Evolutionary conservation across 2,329 filamentous ascomycete species (phyloP).

Genomic region (Colletotrichum sp.): DNA sequence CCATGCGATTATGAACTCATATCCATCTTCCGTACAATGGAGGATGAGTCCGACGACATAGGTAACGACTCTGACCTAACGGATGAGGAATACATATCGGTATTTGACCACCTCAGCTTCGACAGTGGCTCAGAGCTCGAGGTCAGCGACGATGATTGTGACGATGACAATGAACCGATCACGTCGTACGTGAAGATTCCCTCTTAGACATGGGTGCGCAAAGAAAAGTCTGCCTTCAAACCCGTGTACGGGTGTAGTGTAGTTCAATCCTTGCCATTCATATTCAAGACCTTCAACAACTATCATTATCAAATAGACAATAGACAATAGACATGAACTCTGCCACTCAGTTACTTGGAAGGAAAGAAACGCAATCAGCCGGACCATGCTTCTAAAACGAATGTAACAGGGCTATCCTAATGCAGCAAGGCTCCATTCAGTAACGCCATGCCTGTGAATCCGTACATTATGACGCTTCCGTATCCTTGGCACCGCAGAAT

Average conservation of each 20-base stretch:
- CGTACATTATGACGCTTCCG: not conserved
- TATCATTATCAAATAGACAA: not conserved
- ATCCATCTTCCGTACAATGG: rapidly evolving
- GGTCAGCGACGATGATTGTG: not conserved
- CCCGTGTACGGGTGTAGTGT: not conserved
- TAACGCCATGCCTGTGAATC: not conserved
- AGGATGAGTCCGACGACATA: not conserved
- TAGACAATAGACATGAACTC: too few relatives aligned
- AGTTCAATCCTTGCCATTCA: not conserved
- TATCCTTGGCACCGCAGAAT: not conserved
- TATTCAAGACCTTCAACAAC: not conserved
- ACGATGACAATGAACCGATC: too few relatives aligned
- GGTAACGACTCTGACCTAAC: not conserved
- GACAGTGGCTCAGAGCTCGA: not conserved
- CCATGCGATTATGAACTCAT: not conserved
- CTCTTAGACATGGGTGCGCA: too few relatives aligned
- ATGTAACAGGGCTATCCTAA: not conserved
- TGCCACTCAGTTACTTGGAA: too few relatives aligned
- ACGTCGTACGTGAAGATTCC: too few relatives aligned
- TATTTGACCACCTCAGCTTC: not conserved
- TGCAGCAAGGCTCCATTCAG: not conserved
- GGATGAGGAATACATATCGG: not conserved
- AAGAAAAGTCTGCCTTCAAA: not conserved
- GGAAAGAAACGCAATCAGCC: not conserved
- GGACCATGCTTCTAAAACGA: not conserved